These are phyloP conservation scores for Acanthamoeba rhysodes DNA, from an alignment of 208 protist genomes.

Conservation along the genomic window DNA sequence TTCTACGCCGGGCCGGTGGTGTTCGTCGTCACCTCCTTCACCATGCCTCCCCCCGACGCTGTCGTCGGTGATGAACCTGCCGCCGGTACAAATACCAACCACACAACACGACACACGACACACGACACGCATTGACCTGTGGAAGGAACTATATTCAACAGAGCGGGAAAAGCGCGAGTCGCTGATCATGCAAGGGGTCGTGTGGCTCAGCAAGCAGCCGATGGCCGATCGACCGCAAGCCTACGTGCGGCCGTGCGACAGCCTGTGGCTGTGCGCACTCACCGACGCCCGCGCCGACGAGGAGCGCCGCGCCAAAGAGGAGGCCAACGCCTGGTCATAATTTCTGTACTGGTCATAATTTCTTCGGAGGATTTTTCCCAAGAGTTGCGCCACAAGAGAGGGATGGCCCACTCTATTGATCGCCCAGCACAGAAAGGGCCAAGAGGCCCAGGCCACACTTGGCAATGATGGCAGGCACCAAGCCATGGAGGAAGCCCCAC, in stretches of 20 bases:
- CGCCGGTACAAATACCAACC: not conserved
- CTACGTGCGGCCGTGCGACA: not conserved
- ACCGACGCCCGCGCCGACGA: not conserved
- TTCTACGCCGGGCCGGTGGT: not conserved
- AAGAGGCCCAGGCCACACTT: no score
- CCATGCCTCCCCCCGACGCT: not conserved
- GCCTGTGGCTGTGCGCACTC: not conserved
- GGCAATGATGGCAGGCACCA: no score
- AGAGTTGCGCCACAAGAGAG: no score
- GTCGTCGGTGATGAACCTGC: not conserved
- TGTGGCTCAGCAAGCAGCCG: not conserved
- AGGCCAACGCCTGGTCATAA: no score
- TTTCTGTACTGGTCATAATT: no score
- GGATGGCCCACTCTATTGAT: no score
- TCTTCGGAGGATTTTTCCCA: no score
- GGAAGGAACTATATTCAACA: not conserved
- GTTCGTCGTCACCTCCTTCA: constrained; percentile 1
- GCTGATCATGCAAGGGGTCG: not conserved
- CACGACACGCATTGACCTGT: not conserved
- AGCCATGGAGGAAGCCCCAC: no score
- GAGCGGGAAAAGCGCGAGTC: not conserved
- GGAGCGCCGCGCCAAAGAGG: not conserved
- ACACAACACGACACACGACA: not conserved
- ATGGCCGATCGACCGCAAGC: not conserved
- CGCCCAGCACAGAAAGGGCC: no score